Conservation (phyloP, 176 grass and related monocot genomes). For the Avena eriantha region DNA sequence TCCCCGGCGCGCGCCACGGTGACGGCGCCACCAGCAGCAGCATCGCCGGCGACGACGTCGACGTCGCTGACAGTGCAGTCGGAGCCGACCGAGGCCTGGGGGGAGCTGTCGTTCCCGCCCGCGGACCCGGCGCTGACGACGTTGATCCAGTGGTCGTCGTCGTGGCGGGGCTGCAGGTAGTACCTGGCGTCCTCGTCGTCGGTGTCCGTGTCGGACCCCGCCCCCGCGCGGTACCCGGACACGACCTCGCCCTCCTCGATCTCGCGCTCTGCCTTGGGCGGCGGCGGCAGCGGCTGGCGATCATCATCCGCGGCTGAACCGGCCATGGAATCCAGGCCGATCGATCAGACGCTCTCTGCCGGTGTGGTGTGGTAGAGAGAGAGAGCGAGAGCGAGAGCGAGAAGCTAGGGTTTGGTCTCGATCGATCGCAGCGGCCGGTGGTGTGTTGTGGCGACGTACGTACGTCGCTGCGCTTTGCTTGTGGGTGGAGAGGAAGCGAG, state of each 20-base stretch:
- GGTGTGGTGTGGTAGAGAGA: background rate
- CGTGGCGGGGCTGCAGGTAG: background rate
- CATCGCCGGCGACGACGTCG: background rate
- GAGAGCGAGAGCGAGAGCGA: background rate
- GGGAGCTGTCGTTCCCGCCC: background rate
- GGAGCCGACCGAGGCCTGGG: background rate
- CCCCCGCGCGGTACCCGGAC: background rate
- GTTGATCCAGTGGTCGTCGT: background rate
- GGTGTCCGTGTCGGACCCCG: constrained; percentile 12
- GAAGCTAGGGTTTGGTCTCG: constrained; percentile 11
- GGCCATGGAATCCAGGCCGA: background rate
- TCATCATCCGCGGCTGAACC: no score
- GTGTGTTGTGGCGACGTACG: background rate
- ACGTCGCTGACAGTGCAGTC: constrained; percentile 17
- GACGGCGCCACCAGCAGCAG: background rate
- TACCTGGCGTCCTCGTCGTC: background rate
- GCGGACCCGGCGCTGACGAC: background rate
- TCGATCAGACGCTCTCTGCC: background rate
- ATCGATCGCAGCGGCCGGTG: background rate
- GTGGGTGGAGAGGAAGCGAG: background rate
- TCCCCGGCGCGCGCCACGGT: background rate
- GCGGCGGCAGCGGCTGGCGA: background rate
- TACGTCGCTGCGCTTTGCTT: background rate
- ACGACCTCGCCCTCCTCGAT: constrained; percentile 42
- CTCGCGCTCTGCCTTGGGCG: background rate